These are phyloP conservation scores for Euphorbia lathyris DNA, from an alignment of 345 rosid species.

Conservation along the genomic window DNA sequence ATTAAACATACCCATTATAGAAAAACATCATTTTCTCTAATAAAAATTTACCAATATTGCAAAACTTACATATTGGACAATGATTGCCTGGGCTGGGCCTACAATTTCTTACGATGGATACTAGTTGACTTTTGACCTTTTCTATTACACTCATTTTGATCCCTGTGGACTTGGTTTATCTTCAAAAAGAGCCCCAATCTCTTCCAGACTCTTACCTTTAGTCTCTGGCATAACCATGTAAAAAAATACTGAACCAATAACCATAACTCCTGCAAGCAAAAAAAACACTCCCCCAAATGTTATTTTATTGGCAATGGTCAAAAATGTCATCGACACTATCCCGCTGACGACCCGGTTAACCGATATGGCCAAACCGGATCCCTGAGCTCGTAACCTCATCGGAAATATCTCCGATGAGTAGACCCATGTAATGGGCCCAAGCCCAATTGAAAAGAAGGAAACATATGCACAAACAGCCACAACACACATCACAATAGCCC, in stretches of 20 bases:
- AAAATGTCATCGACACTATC: slow-evolving; percentile 57
- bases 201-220: slow-evolving; percentile 57
- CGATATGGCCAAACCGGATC: slow-evolving; percentile 56
- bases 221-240: slow-evolving; percentile 56
- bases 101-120: not conserved
- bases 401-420: slow-evolving; percentile 74
- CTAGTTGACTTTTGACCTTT: not conserved
- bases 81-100: not conserved
- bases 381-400: slow-evolving; percentile 62
- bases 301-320: slow-evolving; percentile 38
- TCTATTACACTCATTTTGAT: no score
- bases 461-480: slow-evolving; percentile 48
- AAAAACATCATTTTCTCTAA: not conserved
- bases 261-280: slow-evolving; percentile 45
- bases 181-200: slow-evolving; percentile 53
- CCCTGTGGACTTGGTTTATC: slow-evolving; percentile 11
- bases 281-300: slow-evolving; percentile 58
- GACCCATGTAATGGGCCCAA: slow-evolving; percentile 76
- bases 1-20: not conserved
- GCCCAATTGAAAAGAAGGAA: slow-evolving; percentile 69
- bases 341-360: slow-evolving; percentile 67
- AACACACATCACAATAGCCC: slow-evolving; percentile 45
- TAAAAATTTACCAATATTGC: not conserved
- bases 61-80: not conserved
- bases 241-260: slow-evolving; percentile 43